A percentile compares a stretch with the other conserved stretches of the same genome.
Evolutionary conservation across 345 rosid species (phyloP).

Genomic region (Heritiera littoralis): DNA sequence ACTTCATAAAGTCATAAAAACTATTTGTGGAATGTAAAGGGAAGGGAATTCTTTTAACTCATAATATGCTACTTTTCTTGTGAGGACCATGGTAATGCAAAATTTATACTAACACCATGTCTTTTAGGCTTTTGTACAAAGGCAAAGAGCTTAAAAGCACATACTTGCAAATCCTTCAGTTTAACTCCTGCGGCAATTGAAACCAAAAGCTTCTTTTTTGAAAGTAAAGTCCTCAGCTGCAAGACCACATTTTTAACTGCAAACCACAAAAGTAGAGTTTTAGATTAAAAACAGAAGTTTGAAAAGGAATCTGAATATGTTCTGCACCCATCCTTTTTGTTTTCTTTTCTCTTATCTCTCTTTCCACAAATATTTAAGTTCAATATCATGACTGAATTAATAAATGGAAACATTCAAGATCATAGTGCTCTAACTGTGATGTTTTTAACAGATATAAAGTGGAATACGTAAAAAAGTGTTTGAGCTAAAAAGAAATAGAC

Average conservation of each 20-base stretch:
- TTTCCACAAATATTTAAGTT: neutral
- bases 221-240: conserved; percentile 59
- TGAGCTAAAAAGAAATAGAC: neutral
- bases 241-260: conserved; percentile 68
- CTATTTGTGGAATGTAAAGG: neutral
- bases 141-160: conserved; percentile 4
- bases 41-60: neutral
- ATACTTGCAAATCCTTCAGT: conserved; percentile 84
- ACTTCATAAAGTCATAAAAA: neutral
- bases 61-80: neutral
- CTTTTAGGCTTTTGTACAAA: neutral
- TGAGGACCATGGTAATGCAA: neutral
- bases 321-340: neutral
- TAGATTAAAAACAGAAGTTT: neutral
- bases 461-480: neutral
- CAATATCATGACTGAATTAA: neutral
- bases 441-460: neutral
- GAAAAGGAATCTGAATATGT: neutral
- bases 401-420: neutral
- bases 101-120: neutral
- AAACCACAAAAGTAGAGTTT: conserved; percentile 11
- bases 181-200: conserved; percentile 88
- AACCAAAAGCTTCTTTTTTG: conserved; percentile 76
- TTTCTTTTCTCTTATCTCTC: neutral
- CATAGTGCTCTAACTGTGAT: conserved; percentile 4